Conservation (phyloP, 257 asterid species). For the Nicotiana obtusifolia region DNA sequence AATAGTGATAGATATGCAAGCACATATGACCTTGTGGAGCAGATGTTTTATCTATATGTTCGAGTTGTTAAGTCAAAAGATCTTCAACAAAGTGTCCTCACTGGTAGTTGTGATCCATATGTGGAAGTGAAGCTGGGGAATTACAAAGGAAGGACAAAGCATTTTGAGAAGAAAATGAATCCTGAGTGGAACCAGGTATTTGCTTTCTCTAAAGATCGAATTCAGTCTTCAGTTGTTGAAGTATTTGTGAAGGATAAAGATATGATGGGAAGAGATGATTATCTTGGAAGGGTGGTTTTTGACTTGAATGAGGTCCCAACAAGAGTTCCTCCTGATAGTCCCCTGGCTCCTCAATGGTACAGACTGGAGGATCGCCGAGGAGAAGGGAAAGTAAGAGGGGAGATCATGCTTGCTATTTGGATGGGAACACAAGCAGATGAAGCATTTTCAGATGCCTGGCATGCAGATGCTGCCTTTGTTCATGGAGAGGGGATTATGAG, state of each 20-base stretch:
- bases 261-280: slow-evolving; percentile 55
- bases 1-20: slow-evolving; percentile 43
- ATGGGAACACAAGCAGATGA: slow-evolving; percentile 80
- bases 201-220: slow-evolving; percentile 65
- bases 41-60: slow-evolving; percentile 63
- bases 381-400: slow-evolving; percentile 48
- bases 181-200: slow-evolving; percentile 84
- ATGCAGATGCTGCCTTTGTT: slow-evolving; percentile 60
- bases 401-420: slow-evolving; percentile 69
- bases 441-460: slow-evolving; percentile 81
- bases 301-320: slow-evolving; percentile 69
- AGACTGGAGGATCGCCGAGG: slow-evolving; percentile 53
- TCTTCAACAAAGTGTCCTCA: slow-evolving; percentile 38
- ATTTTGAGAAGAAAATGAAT: slow-evolving; percentile 34
- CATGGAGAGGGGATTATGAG: slow-evolving; percentile 60
- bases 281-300: slow-evolving; percentile 45
- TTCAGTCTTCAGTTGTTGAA: slow-evolving; percentile 63
- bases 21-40: slow-evolving; percentile 71
- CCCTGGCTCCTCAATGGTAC: slow-evolving; percentile 83
- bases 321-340: slow-evolving; percentile 80
- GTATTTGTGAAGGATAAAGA: slow-evolving; percentile 58
- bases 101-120: slow-evolving; percentile 46
- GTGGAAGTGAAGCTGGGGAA: slow-evolving; percentile 78
- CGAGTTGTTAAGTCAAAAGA: slow-evolving; percentile 66
- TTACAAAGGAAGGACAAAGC: slow-evolving; percentile 60